phyloP scores from a whole-genome alignment of 305 asterid genomes.

The Lippia alba region DNA sequence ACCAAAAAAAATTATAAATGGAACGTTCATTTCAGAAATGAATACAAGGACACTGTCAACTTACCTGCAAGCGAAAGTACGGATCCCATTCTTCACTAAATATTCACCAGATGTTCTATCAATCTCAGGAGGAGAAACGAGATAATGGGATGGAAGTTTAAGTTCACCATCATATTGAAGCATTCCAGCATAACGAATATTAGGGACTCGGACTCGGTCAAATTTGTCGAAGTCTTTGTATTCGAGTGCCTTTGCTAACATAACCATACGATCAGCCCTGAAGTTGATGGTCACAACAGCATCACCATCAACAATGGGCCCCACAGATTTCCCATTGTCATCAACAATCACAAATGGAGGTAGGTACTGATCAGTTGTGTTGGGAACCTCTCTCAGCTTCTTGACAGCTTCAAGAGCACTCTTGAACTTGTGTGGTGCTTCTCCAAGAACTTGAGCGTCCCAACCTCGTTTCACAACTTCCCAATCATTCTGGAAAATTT shows the following conservation, averaged over 20 bases:
- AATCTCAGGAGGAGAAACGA: slow-evolving; percentile 82
- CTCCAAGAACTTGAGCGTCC: slow-evolving; percentile 89
- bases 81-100: slow-evolving; percentile 63
- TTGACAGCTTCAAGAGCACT: slow-evolving; percentile 70
- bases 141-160: slow-evolving; percentile 71
- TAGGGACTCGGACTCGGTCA: slow-evolving; percentile 72
- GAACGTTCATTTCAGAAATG: no score
- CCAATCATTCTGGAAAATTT: slow-evolving; percentile 69
- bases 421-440: slow-evolving; percentile 76
- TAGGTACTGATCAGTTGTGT: slow-evolving; percentile 62
- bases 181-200: slow-evolving; percentile 80
- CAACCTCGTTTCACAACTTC: slow-evolving; percentile 79
- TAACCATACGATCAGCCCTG: slow-evolving; percentile 83
- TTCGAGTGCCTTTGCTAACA: slow-evolving; percentile 82
- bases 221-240: slow-evolving; percentile 69
- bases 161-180: slow-evolving; percentile 84
- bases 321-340: slow-evolving; percentile 71
- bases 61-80: slow-evolving; percentile 86
- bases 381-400: slow-evolving; percentile 63
- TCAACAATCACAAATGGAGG: slow-evolving; percentile 81
- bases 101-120: slow-evolving; percentile 86
- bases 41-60: slow-evolving; percentile 4
- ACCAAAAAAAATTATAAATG: neutral
- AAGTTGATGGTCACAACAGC: slow-evolving; percentile 80
- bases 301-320: slow-evolving; percentile 78